Percentiles rank a stretch among this genome's conserved stretches.
phyloP scores from a whole-genome alignment of 495 filamentous ascomycete genomes.

The Rusavskia elegans region DNA sequence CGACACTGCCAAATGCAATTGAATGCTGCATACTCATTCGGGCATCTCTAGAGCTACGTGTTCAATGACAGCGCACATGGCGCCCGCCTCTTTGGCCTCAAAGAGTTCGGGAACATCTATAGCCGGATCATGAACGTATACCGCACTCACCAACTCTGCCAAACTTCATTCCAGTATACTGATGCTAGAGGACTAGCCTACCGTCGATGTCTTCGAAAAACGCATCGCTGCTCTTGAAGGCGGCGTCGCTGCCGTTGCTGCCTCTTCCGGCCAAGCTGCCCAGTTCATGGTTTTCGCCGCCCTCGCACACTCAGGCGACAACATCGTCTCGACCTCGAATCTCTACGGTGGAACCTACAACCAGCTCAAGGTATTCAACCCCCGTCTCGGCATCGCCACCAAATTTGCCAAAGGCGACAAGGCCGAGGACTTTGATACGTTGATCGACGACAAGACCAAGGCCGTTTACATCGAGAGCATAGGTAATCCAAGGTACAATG shows the following conservation, averaged over 20 bases:
- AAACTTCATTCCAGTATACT: neutral
- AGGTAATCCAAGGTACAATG: constrained; percentile 90
- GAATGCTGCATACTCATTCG: neutral
- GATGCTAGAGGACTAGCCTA: constrained; percentile 40
- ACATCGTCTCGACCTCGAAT: constrained; percentile 86
- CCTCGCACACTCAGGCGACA: constrained; percentile 74
- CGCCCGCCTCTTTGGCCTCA: constrained; percentile 89
- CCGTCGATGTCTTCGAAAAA: constrained; percentile 96
- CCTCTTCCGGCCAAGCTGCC: constrained; percentile 81
- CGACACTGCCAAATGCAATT: neutral
- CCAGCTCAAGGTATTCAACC: constrained; percentile 86
- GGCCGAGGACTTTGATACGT: constrained; percentile 63
- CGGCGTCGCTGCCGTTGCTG: constrained; percentile 77
- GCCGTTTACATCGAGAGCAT: constrained; percentile 93
- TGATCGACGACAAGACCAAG: constrained; percentile 93
- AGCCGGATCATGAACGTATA: constrained; percentile 83
- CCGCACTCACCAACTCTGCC: neutral
- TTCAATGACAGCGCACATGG: constrained; percentile 98
- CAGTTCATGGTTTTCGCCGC: constrained; percentile 88
- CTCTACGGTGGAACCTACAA: constrained; percentile 97
- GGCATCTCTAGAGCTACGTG: constrained; percentile 50
- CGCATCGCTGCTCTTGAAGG: constrained; percentile 91
- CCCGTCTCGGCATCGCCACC: constrained; percentile 72
- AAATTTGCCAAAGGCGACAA: constrained; percentile 76
- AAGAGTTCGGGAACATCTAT: constrained; percentile 98